A percentile compares a stretch with the other conserved stretches of the same genome.
These are phyloP conservation scores for Candida sphagnicola DNA, from an alignment of 805 yeast species.

Conservation along the genomic window DNA sequence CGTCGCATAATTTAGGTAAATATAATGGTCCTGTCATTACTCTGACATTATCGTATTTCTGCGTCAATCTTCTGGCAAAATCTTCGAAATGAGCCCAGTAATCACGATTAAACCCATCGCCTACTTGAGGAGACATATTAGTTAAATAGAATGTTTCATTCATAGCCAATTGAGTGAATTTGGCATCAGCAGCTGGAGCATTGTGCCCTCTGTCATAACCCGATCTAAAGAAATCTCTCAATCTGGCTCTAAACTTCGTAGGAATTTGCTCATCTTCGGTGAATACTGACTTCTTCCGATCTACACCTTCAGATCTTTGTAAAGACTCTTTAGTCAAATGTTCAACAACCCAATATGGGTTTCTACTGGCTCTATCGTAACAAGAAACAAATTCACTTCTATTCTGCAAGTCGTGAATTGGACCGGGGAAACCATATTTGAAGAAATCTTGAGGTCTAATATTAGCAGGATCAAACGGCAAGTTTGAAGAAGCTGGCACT, in stretches of 20 bases:
- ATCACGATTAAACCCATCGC: conserved; percentile 95
- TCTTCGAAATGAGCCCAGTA: conserved; percentile 97
- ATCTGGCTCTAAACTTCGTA: conserved; percentile 62
- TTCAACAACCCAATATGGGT: conserved; percentile 89
- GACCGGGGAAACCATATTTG: conserved; percentile 94
- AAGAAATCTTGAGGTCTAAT: conserved; percentile 79
- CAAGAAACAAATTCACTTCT: conserved; percentile 79
- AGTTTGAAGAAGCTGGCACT: conserved; percentile 2
- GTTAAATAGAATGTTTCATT: conserved; percentile 87
- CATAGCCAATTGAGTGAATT: conserved; percentile 87
- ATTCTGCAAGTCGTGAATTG: conserved; percentile 75
- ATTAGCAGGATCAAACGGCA: conserved; percentile 24
- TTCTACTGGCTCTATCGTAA: conserved; percentile 77
- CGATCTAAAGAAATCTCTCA: conserved; percentile 86
- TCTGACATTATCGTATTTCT: conserved; percentile 69
- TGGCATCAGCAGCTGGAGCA: conserved; percentile 98
- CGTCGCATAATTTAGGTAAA: conserved; percentile 73
- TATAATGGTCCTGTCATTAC: conserved; percentile 92
- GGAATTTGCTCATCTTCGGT: conserved; percentile 87
- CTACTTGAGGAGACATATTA: conserved; percentile 96
- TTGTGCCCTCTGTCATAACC: conserved; percentile 98
- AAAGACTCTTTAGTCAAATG: conserved; percentile 78
- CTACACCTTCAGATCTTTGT: conserved; percentile 46
- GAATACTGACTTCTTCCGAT: conserved; percentile 78
- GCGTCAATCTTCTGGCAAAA: conserved; percentile 74